Evolutionary conservation across 192 early-diverging fungal genomes (phyloP), one percentile per base, ranked within the genome.

Genomic region (Coemansia sp.): DNA sequence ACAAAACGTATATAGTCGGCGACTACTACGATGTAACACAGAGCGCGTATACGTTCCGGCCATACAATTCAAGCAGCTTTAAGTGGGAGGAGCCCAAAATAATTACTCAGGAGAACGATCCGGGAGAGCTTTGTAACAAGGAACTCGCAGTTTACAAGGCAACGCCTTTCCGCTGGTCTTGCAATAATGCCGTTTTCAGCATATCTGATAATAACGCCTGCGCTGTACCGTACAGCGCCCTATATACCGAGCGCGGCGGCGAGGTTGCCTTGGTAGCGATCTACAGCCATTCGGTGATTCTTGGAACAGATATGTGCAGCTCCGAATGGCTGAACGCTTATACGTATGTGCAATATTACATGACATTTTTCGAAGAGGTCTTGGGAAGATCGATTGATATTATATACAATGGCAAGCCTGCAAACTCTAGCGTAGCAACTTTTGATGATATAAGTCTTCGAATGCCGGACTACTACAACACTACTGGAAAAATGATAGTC

Each of bases 241-340:
- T 56, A 9, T 56, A 56, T 18, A n/a, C 54, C 1, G n/a, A n/a
- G 5, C 3, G 2, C 4, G 32, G 30, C 4, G 14, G 11, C 1
- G 13, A 32, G 6, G 16, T 56, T 19, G 28, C 19, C 20, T 5
- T 36, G 28, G 30, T 36, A 20, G 54, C 54, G 18, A 29, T 56
- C 10, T 56, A 56, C 16, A 56, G 54, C 1, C 54, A 56, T 56
- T 56, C 54, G 54, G 32, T 56, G 4, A 36, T 56, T 1, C 20
- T 56, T 28, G 54, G 54, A 19, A 22, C 13, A 10, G 28, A 56
- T 19, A 36, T 18, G 34, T 56, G 54, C 20, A 56, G 54, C 30
- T 27, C 27, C 5, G 10, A 6, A 2, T 56, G 54, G 54, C 8
- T 56, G 20, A 56, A 35, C 54, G 14, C 7, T 13, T 56, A 56